Evolutionary conservation across 129 eudicot genomes (phyloP), one percentile per base, ranked within the genome.

Genomic region (Sambucus nigra): DNA sequence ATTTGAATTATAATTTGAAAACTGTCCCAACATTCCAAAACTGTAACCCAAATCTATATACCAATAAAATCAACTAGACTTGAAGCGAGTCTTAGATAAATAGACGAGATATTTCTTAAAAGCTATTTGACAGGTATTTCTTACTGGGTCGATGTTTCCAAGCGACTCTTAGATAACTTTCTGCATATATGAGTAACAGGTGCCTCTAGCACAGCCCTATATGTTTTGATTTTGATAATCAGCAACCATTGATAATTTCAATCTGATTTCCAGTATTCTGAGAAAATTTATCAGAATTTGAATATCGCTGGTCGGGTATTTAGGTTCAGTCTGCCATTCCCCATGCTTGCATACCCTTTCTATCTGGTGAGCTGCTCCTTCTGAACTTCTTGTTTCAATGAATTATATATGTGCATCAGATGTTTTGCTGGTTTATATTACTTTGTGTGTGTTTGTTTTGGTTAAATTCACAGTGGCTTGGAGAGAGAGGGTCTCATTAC

Each of bases 301-400:
- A 81, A 92, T 19, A 51, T 13, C 27, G 55, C 19, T 0, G 75
- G 91, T 18, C 72, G 64, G 72, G 51, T 15, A 25, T 60, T 86
- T 45, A 82, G 94, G 75, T 92, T 92, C 76, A 82, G 77, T 25
- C 57, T 86, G 71, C 99, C 99, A 29, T 86, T 82, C 40, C 87
- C 99, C 51, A 66, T 92, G 94, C 80, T 92, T 44, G 96, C 99
- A 39, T 92, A 82, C 68, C 99, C 99, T 45, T 56, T 92, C 75
- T 92, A 92, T 70, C 85, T 92, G 82, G 99, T 92, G 52, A 79
- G 97, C 53, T 16, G 17, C 17, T 54, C 5, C 0, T 49, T 41
- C 28, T 42, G 48, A 18, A 20, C 10, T 61, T 9, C 16, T 32
- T 7, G 46, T 31, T 47, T 26, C 10, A 47, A 16, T 35, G 8